Base-by-base conservation (phyloP, 371 early-diverging fungal genomes). In the Rhizopus sp. region DNA sequence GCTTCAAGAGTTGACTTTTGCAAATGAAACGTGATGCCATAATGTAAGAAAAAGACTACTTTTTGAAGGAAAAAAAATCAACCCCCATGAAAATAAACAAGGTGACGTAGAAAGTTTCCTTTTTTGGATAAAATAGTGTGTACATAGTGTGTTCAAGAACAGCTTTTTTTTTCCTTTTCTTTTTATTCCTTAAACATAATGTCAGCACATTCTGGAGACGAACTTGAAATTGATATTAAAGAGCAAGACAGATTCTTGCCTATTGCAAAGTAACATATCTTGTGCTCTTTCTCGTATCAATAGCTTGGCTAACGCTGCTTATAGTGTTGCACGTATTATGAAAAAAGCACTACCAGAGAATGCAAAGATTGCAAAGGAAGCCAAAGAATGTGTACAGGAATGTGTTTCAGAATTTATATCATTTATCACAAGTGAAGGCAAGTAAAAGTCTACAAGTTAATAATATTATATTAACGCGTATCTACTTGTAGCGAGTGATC, bases 361-460 rank as follows among this genome's bases (percentile, higher is more conserved):
- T 68, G 99, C 98, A 17, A 99, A 99, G 70, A 95, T 99, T 81
- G 94, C 99, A 30, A 99, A 99, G 69, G 99, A 99, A 64, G 99
- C 99, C 32, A 99, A 99, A 70, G 96, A 99, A 68, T 92, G 95
- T 57, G 92, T 99, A 16, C 97, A 98, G 80, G 98, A 98, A 75
- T 97, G 98, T 71, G 99, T 98, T 5, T 95, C 96, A 16, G 99
- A 99, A 80, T 99, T 99, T 71, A 99, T 99, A 72, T 91, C 96
- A 9, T 99, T 99, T 70, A 90, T 99, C 53, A 99, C 99, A 17
- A 96, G 96, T 68, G 99, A 98, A 89, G 90, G 82, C 69, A 44
- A 55, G n/a, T 30, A 12, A 16, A 15, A 35, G 7, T 23, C n/a
- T 50, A 44, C 47, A 34, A 12, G 10, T 48, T 23, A n/a, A 42